Percentiles rank a stretch among this genome's conserved stretches.
These are phyloP conservation scores for Lentinula detonsa DNA, from an alignment of 768 basidiomycete genomes.

Conservation along the genomic window DNA sequence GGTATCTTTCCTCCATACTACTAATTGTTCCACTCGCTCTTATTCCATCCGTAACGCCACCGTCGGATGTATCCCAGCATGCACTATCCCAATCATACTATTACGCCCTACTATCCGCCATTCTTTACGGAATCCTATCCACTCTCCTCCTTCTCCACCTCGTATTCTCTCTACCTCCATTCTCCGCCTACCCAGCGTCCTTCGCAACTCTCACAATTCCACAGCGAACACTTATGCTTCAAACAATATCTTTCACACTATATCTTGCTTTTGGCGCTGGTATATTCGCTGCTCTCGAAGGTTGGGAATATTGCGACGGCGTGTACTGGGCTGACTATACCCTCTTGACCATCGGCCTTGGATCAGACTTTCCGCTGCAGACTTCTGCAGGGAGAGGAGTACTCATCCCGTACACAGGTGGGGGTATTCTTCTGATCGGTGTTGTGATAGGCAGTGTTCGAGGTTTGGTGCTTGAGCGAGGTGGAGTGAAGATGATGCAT, in stretches of 20 bases:
- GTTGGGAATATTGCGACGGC: slow-evolving; percentile 31
- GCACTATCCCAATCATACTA: slow-evolving; percentile 30
- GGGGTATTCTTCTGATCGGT: slow-evolving; percentile 32
- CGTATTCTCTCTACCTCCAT: slow-evolving; percentile 21
- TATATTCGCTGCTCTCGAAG: slow-evolving; percentile 27
- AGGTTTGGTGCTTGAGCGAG: slow-evolving; percentile 31
- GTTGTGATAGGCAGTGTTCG: slow-evolving; percentile 31
- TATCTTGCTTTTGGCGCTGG: slow-evolving; percentile 34
- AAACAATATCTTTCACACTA: slow-evolving; percentile 30
- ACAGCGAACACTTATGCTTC: slow-evolving; percentile 37
- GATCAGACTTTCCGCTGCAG: slow-evolving; percentile 29
- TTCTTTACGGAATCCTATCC: slow-evolving; percentile 25
- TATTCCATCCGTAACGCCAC: slow-evolving; percentile 11
- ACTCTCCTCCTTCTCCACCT: slow-evolving; percentile 19
- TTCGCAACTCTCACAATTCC: slow-evolving; percentile 30
- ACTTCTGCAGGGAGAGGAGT: slow-evolving; percentile 21
- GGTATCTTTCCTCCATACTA: slow-evolving; percentile 30
- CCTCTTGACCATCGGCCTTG: slow-evolving; percentile 33
- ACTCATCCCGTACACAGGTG: slow-evolving; percentile 31
- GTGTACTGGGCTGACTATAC: slow-evolving; percentile 40
- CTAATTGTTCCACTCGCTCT: slow-evolving; percentile 28
- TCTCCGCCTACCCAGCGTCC: slow-evolving; percentile 22
- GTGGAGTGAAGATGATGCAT: slow-evolving; percentile 25
- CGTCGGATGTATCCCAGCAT: slow-evolving; percentile 8
- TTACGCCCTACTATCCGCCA: slow-evolving; percentile 27